Conservation (phyloP, 257 asterid genomes). For the Phtheirospermum japonicum region DNA sequence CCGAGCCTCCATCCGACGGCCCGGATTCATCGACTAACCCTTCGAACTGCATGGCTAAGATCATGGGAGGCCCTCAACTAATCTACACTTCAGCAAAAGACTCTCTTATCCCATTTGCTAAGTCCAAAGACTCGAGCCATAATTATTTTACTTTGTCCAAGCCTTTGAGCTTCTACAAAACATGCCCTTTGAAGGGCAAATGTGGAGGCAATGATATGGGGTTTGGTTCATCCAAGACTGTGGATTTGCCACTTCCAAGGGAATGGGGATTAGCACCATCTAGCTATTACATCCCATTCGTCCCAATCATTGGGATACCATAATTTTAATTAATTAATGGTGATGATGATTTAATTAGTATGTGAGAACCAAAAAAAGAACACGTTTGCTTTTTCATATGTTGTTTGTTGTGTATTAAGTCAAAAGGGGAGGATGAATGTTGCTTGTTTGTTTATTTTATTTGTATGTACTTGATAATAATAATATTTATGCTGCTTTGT, state of each 20-base stretch:
- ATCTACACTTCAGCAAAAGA: conserved; percentile 42
- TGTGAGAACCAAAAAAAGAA: neutral
- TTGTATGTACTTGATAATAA: conserved; percentile 3
- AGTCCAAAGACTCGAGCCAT: conserved; percentile 29
- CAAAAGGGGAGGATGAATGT: neutral
- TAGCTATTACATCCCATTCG: conserved; percentile 66
- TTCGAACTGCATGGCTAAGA: conserved; percentile 60
- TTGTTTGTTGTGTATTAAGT: conserved; percentile 20
- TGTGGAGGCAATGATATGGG: conserved; percentile 38
- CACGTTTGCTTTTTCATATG: conserved; percentile 2
- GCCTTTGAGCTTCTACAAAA: conserved; percentile 59
- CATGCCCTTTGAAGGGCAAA: conserved; percentile 51
- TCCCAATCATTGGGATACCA: conserved; percentile 94
- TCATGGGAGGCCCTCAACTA: conserved; percentile 72
- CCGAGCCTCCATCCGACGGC: conserved; percentile 38
- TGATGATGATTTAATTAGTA: neutral
- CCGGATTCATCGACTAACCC: conserved; percentile 19
- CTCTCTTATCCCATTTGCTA: conserved; percentile 30
- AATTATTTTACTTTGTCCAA: conserved; percentile 37
- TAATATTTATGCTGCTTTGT: conserved; percentile 22
- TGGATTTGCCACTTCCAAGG: conserved; percentile 75
- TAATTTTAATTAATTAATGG: conserved; percentile 25
- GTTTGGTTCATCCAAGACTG: conserved; percentile 74
- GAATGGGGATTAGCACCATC: conserved; percentile 91
- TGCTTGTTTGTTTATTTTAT: neutral